phyloP scores from a whole-genome alignment of 305 asterid species.

The Plantago lanceolata region DNA sequence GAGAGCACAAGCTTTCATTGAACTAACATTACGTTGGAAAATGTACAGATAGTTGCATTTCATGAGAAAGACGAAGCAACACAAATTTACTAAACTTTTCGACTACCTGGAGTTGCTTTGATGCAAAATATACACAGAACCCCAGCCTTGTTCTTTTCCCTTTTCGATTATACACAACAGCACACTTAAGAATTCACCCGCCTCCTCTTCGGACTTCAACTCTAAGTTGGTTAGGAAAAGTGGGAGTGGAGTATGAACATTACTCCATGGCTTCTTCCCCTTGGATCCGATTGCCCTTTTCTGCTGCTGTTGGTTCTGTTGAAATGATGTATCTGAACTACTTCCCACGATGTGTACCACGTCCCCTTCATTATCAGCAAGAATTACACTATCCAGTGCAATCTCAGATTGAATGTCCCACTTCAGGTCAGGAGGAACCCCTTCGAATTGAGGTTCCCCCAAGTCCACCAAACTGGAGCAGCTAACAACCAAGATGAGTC shows the following conservation, averaged over 20 bases:
- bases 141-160: conserved; percentile 68
- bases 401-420: conserved; percentile 66
- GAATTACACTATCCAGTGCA: conserved; percentile 66
- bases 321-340: conserved; percentile 45
- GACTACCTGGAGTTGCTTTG: conserved; percentile 54
- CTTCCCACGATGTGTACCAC: conserved; percentile 88
- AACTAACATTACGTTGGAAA: neutral
- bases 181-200: conserved; percentile 55
- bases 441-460: conserved; percentile 57
- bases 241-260: conserved; percentile 49
- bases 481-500: conserved; percentile 62
- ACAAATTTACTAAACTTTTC: neutral
- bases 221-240: conserved; percentile 63
- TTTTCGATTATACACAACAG: conserved; percentile 55
- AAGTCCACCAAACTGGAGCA: conserved; percentile 57
- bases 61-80: neutral
- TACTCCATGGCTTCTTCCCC: conserved; percentile 46
- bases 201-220: conserved; percentile 45
- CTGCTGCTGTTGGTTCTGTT: conserved; percentile 46
- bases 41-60: neutral
- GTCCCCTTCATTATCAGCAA: conserved; percentile 58
- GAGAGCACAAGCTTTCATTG: too few relatives aligned
- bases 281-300: conserved; percentile 33
- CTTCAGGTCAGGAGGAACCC: conserved; percentile 75
- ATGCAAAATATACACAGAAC: conserved; percentile 50